Conservation (phyloP, 768 basidiomycete species). For the Boletus speciosus region DNA sequence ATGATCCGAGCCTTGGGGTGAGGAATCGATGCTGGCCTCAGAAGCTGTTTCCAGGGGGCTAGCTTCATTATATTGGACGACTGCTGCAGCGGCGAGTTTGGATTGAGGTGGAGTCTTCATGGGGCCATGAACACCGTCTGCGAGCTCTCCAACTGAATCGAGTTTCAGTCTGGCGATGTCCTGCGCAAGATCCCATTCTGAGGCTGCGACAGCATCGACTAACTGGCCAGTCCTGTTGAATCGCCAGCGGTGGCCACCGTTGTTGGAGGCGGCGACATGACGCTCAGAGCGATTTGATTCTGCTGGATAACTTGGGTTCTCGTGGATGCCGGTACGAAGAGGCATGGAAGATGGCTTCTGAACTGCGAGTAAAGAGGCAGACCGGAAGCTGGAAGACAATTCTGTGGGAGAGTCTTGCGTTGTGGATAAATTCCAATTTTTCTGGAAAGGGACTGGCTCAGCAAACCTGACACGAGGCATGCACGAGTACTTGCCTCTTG, state of each 20-base stretch:
- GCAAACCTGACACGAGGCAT: slow-evolving; percentile 23
- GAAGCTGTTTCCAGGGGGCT: slow-evolving; percentile 75
- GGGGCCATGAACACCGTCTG: slow-evolving; percentile 48
- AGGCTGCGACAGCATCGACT: slow-evolving; percentile 48
- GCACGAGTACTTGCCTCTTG: slow-evolving; percentile 43
- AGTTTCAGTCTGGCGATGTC: slow-evolving; percentile 73
- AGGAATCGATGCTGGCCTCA: slow-evolving; percentile 67
- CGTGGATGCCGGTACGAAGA: slow-evolving; percentile 36
- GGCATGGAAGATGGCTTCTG: slow-evolving; percentile 49
- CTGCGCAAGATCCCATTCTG: slow-evolving; percentile 71
- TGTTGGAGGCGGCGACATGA: slow-evolving; percentile 35
- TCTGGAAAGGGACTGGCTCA: slow-evolving; percentile 17
- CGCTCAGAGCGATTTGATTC: slow-evolving; percentile 37
- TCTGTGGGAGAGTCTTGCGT: slow-evolving; percentile 38
- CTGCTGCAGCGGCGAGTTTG: slow-evolving; percentile 48
- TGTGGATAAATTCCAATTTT: slow-evolving; percentile 49
- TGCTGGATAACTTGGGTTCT: slow-evolving; percentile 15
- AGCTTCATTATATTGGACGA: slow-evolving; percentile 57
- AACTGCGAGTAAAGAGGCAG: slow-evolving; percentile 29
- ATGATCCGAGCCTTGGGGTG: slow-evolving; percentile 66
- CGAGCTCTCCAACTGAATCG: slow-evolving; percentile 47
- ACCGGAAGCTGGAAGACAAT: slow-evolving; percentile 32
- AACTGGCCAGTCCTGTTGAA: slow-evolving; percentile 62
- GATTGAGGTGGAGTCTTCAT: slow-evolving; percentile 69
- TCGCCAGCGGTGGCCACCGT: slow-evolving; percentile 53